phyloP scores from a whole-genome alignment of 2,329 filamentous ascomycete genomes.

The Trichoderma simmonsii region DNA sequence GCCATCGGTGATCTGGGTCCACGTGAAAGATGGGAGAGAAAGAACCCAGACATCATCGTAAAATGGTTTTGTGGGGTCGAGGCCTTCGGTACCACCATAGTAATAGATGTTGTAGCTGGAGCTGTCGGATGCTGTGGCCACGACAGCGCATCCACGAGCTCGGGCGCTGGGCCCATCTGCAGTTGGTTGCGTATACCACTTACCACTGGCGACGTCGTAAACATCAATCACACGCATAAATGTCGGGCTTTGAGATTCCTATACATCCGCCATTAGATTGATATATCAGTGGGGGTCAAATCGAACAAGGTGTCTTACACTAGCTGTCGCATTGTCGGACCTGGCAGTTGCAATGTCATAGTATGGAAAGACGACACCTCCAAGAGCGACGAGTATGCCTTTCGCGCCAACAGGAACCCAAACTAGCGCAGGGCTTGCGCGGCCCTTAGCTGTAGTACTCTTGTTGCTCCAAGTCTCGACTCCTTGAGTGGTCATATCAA shows the following conservation, averaged over 20 bases:
- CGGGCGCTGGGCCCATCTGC: slow-evolving; percentile 53
- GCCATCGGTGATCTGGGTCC: slow-evolving; percentile 57
- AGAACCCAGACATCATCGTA: slow-evolving; percentile 76
- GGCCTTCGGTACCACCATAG: slow-evolving; percentile 70
- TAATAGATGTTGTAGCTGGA: slow-evolving; percentile 82
- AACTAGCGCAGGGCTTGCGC: slow-evolving; percentile 63
- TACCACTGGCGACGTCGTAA: slow-evolving; percentile 67
- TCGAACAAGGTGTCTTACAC: slow-evolving; percentile 29
- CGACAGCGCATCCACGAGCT: slow-evolving; percentile 69
- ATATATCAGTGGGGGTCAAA: neutral
- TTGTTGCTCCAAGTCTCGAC: slow-evolving; percentile 55
- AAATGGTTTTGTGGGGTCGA: slow-evolving; percentile 39
- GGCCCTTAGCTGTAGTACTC: slow-evolving; percentile 53
- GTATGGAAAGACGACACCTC: slow-evolving; percentile 65
- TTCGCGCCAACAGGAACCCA: slow-evolving; percentile 76
- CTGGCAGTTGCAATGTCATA: slow-evolving; percentile 34
- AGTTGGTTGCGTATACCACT: slow-evolving; percentile 69
- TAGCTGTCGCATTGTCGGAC: slow-evolving; percentile 32
- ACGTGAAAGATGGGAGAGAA: slow-evolving; percentile 75
- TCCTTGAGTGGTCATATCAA: slow-evolving; percentile 55
- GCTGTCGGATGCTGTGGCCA: slow-evolving; percentile 66
- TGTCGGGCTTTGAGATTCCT: slow-evolving; percentile 62
- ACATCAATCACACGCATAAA: slow-evolving; percentile 73
- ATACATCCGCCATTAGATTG: slow-evolving; percentile 3
- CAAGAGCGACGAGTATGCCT: slow-evolving; percentile 74